Evolutionary conservation across 306 rosid species (phyloP), one percentile per base, ranked within the genome.

Genomic region (Geum urbanum): DNA sequence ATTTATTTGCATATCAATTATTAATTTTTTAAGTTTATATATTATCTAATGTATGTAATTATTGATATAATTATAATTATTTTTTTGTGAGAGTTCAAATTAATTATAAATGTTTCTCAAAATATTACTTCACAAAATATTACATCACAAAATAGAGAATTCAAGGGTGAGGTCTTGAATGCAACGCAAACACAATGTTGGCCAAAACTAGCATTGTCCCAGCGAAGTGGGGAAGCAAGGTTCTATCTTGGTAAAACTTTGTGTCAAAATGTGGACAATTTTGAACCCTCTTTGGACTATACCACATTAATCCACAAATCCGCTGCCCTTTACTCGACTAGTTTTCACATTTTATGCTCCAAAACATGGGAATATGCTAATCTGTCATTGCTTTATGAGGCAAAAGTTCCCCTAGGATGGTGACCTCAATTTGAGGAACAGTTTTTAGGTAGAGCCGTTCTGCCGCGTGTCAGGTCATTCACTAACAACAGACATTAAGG

Each of bases 341-440:
- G 35, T 44, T 70, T 8, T 32, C 37, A 27, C 3, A 32, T 3
- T 43, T 5, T 75, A 18, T 32, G 67, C 76, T 59, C 74, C 16
- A 69, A 77, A 84, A 72, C 51, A 61, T 58, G 72, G 22, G 84
- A 89, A 81, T 73, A 69, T 80, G 63, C 70, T 78, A 37, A 76
- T 70, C 74, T 87, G 98, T 81, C 95, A 2, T 67, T 76, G 65
- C 89, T 88, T 90, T 90, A 61, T 4, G 90, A 66, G 83, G 86
- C 96, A 92, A 83, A 80, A 81, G 81, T 73, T 67, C 54, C 9
- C 71, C 14, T n/a, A 35, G 56, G 82, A 90, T 82, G 71, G 74
- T 82, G 96, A 88, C 89, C 79, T 32, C 0, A 79, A 58, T 55
- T 78, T 83, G 66, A 55, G 27, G n/a, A n/a, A n/a, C n/a, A n/a